A percentile compares a stretch with the other conserved stretches of the same genome.
phyloP scores from a whole-genome alignment of 352 stramenopile species.

The Pythium coloratum region DNA sequence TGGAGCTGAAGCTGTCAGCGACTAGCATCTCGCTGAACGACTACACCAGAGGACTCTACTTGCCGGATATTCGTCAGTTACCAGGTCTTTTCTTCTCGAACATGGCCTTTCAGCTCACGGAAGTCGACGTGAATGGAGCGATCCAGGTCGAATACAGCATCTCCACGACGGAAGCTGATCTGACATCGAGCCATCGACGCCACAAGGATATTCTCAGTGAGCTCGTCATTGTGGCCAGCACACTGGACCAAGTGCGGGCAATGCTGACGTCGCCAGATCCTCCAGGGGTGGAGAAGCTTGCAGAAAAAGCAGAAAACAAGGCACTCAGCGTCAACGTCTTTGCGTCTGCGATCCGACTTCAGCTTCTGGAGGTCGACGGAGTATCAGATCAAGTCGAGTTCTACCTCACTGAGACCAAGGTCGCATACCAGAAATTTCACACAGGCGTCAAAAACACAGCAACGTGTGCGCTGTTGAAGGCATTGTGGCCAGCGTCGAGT shows the following conservation, averaged over 20 bases:
- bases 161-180: slow-evolving; percentile 10
- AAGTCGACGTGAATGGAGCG: slow-evolving; percentile 2
- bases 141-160: slow-evolving; percentile 7
- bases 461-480: slow-evolving; percentile 21
- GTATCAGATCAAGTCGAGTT: slow-evolving; percentile 19
- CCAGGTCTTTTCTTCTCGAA: slow-evolving; percentile 13
- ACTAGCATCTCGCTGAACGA: slow-evolving; percentile 15
- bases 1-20: slow-evolving; percentile 19
- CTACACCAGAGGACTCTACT: background rate
- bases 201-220: slow-evolving; percentile 23
- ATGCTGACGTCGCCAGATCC: slow-evolving; percentile 35
- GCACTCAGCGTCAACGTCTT: slow-evolving; percentile 2
- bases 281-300: background rate
- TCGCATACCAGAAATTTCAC: slow-evolving; percentile 6
- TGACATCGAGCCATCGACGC: slow-evolving; percentile 10
- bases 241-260: slow-evolving; percentile 37
- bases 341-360: slow-evolving; percentile 2
- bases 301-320: background rate
- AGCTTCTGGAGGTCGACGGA: slow-evolving; percentile 16
- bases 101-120: slow-evolving; percentile 16
- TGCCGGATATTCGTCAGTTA: background rate
- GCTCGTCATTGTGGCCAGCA: slow-evolving; percentile 25
- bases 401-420: slow-evolving; percentile 15
- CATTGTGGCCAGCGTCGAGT: slow-evolving; percentile 14
- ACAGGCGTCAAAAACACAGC: background rate